Percentiles rank a stretch among this genome's conserved stretches.
phyloP scores from a whole-genome alignment of 2,329 filamentous ascomycete species.

The Sclerotinia subarctica region DNA sequence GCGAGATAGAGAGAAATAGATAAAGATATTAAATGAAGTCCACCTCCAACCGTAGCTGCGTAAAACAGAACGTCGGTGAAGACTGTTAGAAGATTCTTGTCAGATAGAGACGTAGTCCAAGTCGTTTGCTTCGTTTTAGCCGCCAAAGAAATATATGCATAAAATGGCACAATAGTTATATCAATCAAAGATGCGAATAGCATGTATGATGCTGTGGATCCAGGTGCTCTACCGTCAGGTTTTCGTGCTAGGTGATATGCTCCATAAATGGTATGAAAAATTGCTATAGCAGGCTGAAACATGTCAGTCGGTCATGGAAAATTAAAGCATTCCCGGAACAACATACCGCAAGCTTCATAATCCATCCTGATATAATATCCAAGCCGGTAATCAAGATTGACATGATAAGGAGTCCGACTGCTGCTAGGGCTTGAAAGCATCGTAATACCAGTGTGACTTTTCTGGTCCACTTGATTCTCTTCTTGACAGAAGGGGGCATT shows the following conservation, averaged over 20 bases:
- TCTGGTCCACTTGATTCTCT: conserved; percentile 66
- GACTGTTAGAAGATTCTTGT: conserved; percentile 52
- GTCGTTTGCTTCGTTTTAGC: conserved; percentile 40
- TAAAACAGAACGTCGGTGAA: conserved; percentile 69
- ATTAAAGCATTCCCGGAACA: background rate
- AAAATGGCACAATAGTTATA: conserved; percentile 52
- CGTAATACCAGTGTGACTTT: conserved; percentile 67
- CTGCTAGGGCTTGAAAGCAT: conserved; percentile 63
- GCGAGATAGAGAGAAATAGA: conserved; percentile 71
- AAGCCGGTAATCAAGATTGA: conserved; percentile 74
- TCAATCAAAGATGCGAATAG: conserved; percentile 77
- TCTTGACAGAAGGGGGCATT: conserved; percentile 69
- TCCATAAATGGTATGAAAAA: conserved; percentile 70
- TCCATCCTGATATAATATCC: conserved; percentile 64
- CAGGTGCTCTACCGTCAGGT: conserved; percentile 68
- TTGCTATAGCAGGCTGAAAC: conserved; percentile 70
- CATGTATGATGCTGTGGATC: conserved; percentile 84
- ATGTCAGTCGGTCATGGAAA: conserved; percentile 27
- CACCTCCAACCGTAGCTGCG: conserved; percentile 58
- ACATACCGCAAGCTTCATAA: conserved; percentile 72
- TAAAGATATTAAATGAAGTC: conserved; percentile 68
- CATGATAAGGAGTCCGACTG: conserved; percentile 68
- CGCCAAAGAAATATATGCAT: conserved; percentile 52
- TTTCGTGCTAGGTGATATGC: conserved; percentile 76
- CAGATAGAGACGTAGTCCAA: conserved; percentile 68